Percentiles rank a stretch among this genome's conserved stretches.
Conservation (phyloP, 148 eudicot species). For the Rhododendron molle region DNA sequence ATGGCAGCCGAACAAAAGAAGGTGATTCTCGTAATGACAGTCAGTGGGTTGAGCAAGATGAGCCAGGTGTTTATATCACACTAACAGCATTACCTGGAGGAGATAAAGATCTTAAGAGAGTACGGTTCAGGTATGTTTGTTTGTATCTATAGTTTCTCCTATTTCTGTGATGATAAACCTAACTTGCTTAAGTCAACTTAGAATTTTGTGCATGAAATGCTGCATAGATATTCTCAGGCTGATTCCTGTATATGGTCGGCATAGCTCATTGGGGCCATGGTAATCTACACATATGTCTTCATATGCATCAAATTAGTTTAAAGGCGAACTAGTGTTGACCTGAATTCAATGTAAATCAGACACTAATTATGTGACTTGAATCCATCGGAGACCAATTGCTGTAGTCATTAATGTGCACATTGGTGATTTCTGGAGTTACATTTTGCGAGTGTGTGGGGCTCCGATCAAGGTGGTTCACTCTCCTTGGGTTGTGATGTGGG, state of each 20-base stretch:
- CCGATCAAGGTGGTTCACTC: no score
- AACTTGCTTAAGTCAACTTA: neutral
- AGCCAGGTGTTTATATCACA: constrained; percentile 92
- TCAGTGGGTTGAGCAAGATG: constrained; percentile 98
- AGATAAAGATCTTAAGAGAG: constrained; percentile 84
- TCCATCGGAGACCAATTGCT: neutral
- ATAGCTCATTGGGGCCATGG: neutral
- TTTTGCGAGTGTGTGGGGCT: no score
- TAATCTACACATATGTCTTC: neutral
- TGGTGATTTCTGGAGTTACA: neutral
- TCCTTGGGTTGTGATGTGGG: no score
- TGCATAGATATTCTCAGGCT: neutral
- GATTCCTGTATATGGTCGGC: neutral
- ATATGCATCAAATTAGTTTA: neutral
- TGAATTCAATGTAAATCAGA: neutral
- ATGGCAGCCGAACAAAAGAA: constrained; percentile 56
- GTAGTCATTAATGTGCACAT: neutral
- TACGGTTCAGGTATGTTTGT: constrained; percentile 77
- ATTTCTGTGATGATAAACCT: neutral
- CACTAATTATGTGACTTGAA: neutral
- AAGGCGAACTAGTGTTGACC: neutral
- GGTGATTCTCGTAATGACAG: constrained; percentile 54
- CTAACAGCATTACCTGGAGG: constrained; percentile 90
- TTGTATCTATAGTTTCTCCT: constrained; percentile 8
- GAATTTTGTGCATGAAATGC: constrained; percentile 3